Conservation (phyloP, 192 early-diverging fungal species). For the Backusella luteola region DNA sequence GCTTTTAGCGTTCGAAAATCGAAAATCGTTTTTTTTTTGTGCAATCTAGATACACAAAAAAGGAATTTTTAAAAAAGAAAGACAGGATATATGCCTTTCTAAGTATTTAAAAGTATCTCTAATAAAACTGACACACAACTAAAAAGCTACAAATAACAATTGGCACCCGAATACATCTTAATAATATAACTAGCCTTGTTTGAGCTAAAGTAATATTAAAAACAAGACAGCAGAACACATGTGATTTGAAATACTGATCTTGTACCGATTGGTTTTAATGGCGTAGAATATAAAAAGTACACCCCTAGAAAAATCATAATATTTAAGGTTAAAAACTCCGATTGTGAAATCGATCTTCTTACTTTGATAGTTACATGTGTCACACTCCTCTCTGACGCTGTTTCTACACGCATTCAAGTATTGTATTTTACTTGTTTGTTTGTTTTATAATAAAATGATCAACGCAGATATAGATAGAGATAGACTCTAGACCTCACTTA, state of each 20-base stretch:
- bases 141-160: not conserved
- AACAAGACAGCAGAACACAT: not conserved
- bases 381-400: not conserved
- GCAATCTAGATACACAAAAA: not conserved
- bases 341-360: conserved; percentile 5
- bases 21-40: not conserved
- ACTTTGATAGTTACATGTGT: not conserved
- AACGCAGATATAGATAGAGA: not conserved
- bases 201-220: not conserved
- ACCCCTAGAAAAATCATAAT: not conserved
- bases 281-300: not conserved
- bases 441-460: not conserved
- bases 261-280: not conserved
- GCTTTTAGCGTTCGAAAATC: not conserved
- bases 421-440: not conserved
- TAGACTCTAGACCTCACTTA: not conserved
- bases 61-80: not conserved
- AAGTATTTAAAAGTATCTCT: not conserved
- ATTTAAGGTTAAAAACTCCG: not conserved
- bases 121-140: not conserved
- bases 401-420: not conserved
- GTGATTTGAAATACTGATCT: not conserved
- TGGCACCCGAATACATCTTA: not conserved
- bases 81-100: not conserved
- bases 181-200: not conserved